Conservation (phyloP, 192 early-diverging fungal genomes). For the Rhizophagus clarus region DNA sequence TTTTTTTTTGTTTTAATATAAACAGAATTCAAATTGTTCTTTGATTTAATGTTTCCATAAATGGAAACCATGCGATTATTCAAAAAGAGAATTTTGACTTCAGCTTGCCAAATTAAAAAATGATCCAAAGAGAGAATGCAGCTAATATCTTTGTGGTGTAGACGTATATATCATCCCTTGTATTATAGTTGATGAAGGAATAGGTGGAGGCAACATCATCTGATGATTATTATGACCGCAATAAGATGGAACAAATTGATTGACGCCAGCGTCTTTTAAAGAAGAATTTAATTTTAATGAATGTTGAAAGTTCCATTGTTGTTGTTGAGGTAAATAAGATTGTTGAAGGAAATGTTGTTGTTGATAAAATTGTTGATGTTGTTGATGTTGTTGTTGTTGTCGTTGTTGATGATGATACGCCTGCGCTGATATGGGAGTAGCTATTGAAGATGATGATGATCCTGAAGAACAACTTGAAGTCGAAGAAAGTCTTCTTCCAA, state of each 20-base stretch:
- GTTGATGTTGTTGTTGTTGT: slow-evolving; percentile 11
- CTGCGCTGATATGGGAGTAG: slow-evolving; percentile 16
- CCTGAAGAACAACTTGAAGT: slow-evolving; percentile 21
- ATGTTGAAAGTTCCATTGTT: not conserved
- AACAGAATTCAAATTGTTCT: not conserved
- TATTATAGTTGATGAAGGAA: slow-evolving; percentile 1
- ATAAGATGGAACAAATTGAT: not conserved
- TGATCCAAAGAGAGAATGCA: no score
- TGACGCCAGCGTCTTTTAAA: not conserved
- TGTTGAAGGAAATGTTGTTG: slow-evolving; percentile 27
- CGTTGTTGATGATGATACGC: slow-evolving; percentile 22
- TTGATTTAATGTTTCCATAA: not conserved
- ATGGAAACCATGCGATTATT: not conserved
- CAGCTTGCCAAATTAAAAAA: not conserved
- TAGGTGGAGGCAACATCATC: not conserved
- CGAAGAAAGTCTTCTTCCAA: slow-evolving; percentile 12
- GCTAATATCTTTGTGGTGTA: not conserved
- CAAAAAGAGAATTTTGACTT: not conserved
- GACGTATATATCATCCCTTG: not conserved
- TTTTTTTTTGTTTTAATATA: not conserved
- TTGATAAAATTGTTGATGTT: not conserved
- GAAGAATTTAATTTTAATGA: not conserved
- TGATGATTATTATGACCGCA: not conserved
- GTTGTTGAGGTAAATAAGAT: not conserved
- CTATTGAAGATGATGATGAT: slow-evolving; percentile 17